Conservation (phyloP, 176 grass and related monocot species). For the Saccharum spontaneum region DNA sequence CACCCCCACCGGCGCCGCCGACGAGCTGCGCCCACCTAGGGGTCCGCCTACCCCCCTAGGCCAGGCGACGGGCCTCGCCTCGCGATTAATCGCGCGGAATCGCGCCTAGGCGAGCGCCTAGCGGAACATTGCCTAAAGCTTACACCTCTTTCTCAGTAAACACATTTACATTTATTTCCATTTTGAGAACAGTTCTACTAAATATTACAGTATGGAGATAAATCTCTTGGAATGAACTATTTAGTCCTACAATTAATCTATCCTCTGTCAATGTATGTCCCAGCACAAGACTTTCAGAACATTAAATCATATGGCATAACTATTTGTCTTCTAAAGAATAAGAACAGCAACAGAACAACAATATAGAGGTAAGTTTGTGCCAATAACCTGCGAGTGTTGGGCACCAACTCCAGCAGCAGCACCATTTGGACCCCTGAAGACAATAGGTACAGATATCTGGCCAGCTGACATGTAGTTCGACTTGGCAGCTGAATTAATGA, state of each 20-base stretch:
- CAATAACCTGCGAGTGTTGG: constrained; percentile 90
- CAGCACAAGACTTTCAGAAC: not conserved
- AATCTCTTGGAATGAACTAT: constrained; percentile 1
- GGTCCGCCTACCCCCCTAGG: too few relatives aligned
- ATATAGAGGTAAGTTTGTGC: not conserved
- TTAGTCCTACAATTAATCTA: not conserved
- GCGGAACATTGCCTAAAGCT: too few relatives aligned
- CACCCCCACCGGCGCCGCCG: too few relatives aligned
- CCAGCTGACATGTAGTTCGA: constrained; percentile 98
- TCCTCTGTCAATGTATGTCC: not conserved
- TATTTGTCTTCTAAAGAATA: not conserved
- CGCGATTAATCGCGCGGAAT: too few relatives aligned
- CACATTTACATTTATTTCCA: not conserved
- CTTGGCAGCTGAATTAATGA: constrained; percentile 98
- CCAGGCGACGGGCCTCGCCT: too few relatives aligned
- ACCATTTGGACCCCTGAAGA: constrained; percentile 94
- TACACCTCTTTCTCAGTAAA: not conserved
- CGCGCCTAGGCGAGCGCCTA: too few relatives aligned
- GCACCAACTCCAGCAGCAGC: constrained; percentile 97
- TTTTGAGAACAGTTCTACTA: not conserved
- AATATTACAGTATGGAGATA: not conserved
- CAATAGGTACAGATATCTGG: constrained; percentile 82
- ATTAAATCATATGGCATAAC: not conserved
- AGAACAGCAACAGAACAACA: not conserved
- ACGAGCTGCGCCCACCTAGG: too few relatives aligned